These are phyloP conservation scores for Solanum medicagineum DNA, from an alignment of 257 asterid genomes.

Conservation along the genomic window DNA sequence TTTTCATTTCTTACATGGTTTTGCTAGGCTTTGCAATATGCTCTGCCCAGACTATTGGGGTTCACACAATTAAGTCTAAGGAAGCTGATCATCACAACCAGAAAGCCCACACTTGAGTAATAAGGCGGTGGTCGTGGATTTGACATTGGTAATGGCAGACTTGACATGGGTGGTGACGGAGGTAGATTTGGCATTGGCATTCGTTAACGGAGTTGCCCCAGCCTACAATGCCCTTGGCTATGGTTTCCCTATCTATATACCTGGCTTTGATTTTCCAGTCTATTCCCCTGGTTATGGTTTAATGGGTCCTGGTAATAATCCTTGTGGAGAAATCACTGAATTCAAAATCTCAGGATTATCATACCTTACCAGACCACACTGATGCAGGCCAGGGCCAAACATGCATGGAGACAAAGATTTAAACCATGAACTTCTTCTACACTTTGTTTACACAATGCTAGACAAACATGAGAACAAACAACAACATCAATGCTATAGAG, in stretches of 20 bases:
- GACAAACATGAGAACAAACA: not conserved
- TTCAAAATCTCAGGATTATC: not conserved
- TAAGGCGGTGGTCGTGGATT: not conserved
- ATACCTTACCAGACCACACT: not conserved
- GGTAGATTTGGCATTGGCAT: not conserved
- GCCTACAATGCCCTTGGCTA: not conserved
- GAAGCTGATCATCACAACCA: not conserved
- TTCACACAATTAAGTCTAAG: not conserved
- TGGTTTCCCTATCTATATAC: not conserved
- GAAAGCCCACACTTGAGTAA: not conserved
- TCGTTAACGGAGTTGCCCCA: not conserved
- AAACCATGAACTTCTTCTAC: not conserved
- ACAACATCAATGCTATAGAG: not conserved
- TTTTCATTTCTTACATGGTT: not conserved
- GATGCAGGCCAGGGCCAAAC: not conserved
- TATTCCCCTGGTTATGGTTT: not conserved
- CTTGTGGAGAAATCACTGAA: not conserved
- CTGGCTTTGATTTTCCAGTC: not conserved
- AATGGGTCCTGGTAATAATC: not conserved
- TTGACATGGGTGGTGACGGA: not conserved
- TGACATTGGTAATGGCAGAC: not conserved
- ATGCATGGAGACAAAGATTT: not conserved
- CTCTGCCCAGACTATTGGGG: not conserved
- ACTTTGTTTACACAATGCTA: not conserved
- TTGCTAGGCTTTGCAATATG: slow-evolving; percentile 1